Conservation (phyloP, 495 filamentous ascomycete species). For the Aspergillus nanangensis region DNA sequence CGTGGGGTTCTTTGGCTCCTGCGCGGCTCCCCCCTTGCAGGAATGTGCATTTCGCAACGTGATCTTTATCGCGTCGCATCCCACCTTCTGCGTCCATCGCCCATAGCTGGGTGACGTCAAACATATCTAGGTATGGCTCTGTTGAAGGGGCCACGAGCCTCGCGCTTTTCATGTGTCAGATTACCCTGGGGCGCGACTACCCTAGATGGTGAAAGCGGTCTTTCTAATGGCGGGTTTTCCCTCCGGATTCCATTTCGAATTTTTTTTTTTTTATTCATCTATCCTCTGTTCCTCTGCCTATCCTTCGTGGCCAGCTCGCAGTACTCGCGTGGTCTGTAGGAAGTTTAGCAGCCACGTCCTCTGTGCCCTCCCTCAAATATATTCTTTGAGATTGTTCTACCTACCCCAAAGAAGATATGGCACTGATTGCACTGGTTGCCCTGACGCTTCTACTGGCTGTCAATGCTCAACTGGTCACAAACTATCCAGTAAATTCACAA, state of each 20-base stretch:
- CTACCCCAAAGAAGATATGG: constrained; percentile 21
- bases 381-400: constrained; percentile 4
- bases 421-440: constrained; percentile 23
- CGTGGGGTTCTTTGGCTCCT: constrained; percentile 20
- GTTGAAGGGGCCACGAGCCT: constrained; percentile 27
- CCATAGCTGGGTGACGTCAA: constrained; percentile 40
- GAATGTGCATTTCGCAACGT: constrained; percentile 28
- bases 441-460: constrained; percentile 31
- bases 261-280: constrained; percentile 7
- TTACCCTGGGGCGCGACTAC: constrained; percentile 27
- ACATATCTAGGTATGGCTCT: constrained; percentile 47
- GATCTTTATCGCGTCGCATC: constrained; percentile 19
- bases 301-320: constrained; percentile 5
- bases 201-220: constrained; percentile 19
- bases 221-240: constrained; percentile 18
- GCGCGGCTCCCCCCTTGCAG: constrained; percentile 37
- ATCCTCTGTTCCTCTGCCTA: constrained; percentile 7
- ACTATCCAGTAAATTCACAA: constrained; percentile 72
- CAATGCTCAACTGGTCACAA: constrained; percentile 43
- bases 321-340: background rate
- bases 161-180: constrained; percentile 31
- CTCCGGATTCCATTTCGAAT: background rate
- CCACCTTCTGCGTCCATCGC: constrained; percentile 21
- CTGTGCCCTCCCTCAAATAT: constrained; percentile 7
- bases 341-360: background rate